Evolutionary conservation across 2,329 filamentous ascomycete species (phyloP), one percentile per base, ranked within the genome.

Genomic region (Graphilbum fragrans): DNA sequence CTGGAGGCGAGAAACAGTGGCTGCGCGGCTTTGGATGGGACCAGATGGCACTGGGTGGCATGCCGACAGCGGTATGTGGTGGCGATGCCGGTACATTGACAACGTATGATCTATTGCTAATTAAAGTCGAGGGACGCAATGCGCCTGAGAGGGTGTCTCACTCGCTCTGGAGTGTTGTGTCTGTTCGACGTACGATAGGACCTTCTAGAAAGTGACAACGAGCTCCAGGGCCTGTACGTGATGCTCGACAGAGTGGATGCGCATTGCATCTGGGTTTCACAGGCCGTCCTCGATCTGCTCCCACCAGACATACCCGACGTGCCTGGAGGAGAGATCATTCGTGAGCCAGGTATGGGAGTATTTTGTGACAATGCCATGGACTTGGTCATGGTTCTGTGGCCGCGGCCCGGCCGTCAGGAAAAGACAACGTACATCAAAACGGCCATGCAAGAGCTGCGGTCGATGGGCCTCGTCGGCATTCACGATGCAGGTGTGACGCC

Each of bases 341-440:
- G 69, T 23, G 60, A 73, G 4, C 78, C 79, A 1, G 76, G 76
- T 0, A 65, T 70, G 51, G 80, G 80, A 34, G 78, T 84, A 10
- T 83, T 84, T 50, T 85, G 80, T 53, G 80, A 85, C 56, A 83
- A 83, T 52, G 79, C 80, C 20, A 82, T 83, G 70, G 74, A 79
- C 35, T 56, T 79, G 39, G 66, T 82, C 29, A 62, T 66, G 43
- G 58, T 63, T 2, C 50, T 72, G 17, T 80, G 75, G 63, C 77
- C 78, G 2, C 68, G 69, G 43, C 74, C 77, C 0, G 63, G 62
- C 35, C 57, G 56, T 5, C 62, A 64, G n/a, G 67, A 65, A 48
- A 80, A 75, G 52, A 63, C 65, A 5, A 57, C 55, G 20, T 77
- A 72, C 45, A 57, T 83, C 42, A 66, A 64, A 38, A 69, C 69